Base-by-base conservation (phyloP, 306 rosid genomes). In the Pyrus pyrifolia region DNA sequence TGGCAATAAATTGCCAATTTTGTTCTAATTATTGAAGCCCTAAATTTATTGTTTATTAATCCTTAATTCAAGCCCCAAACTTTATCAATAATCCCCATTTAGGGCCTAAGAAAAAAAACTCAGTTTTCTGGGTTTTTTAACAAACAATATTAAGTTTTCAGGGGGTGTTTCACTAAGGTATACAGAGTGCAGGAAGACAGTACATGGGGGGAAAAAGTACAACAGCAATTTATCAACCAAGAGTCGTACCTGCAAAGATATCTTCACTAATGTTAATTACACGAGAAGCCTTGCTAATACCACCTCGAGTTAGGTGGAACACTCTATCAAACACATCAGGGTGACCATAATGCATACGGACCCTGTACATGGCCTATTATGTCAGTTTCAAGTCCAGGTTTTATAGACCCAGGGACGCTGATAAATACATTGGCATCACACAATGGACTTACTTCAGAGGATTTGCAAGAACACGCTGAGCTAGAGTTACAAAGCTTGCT, bases 311-410 rank as follows among this genome's bases (percentile, higher is more conserved):
- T 70, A 94, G 84, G 79, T 94, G 98, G 71, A 94, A 94, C 27
- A 94, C 83, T 85, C 98, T 87, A 80, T 94, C 98, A 75, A 94
- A 94, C 76, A 94, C 96, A 86, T 94, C 98, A 49, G 98, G 95
- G 87, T 94, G 98, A 33, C 98, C 98, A 83, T 94, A 94, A 87
- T 94, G 98, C 97, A 94, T 85, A 19, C 97, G 97, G 53, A 90
- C 95, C 88, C 98, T 94, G 83, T 79, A 81, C 27, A 81, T 75
- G 60, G 76, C 61, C 42, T 33, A 57, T 11, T 63, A 66, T 31
- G 75, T 75, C 74, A 82, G 27, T 70, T 68, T 35, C 73, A 58
- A 68, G 23, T 22, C 27, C 17, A 17, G 25, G 69, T 27, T n/a
- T 46, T 27, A 27, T 19, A 69, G 75, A 69, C 59, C 44, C 33